Conservation (phyloP, 2,329 filamentous ascomycete genomes). For the Penicillium brevicompactum region DNA sequence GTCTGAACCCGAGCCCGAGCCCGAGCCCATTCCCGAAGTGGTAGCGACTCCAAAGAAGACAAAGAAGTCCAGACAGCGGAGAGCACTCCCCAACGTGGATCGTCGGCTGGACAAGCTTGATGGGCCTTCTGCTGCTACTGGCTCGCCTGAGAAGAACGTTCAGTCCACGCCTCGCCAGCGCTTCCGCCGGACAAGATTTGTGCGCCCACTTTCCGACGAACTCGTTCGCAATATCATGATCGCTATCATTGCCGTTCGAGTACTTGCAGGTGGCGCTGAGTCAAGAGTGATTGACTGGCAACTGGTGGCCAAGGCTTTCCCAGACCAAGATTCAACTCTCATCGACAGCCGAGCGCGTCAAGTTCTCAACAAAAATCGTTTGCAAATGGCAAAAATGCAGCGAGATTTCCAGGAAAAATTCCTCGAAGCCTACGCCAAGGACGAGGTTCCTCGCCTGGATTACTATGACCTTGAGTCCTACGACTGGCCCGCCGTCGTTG, state of each 20-base stretch:
- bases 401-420: slow-evolving; percentile 50
- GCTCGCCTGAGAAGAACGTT: slow-evolving; percentile 9
- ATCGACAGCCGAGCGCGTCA: slow-evolving; percentile 41
- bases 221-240: slow-evolving; percentile 41
- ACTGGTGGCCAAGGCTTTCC: slow-evolving; percentile 46
- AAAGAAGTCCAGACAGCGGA: slow-evolving; percentile 1
- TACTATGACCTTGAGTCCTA: slow-evolving; percentile 47
- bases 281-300: slow-evolving; percentile 48
- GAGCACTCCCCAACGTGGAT: slow-evolving; percentile 5
- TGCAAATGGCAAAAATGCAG: slow-evolving; percentile 48
- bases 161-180: slow-evolving; percentile 17
- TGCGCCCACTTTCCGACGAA: slow-evolving; percentile 27
- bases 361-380: slow-evolving; percentile 40
- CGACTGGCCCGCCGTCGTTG: slow-evolving; percentile 49
- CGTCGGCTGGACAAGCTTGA: slow-evolving; percentile 32
- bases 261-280: slow-evolving; percentile 48
- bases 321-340: slow-evolving; percentile 39
- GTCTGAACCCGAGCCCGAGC: no score
- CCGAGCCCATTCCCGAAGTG: no score
- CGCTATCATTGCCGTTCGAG: slow-evolving; percentile 48
- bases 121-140: slow-evolving; percentile 13
- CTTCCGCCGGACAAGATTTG: slow-evolving; percentile 26
- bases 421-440: slow-evolving; percentile 47
- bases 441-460: slow-evolving; percentile 47
- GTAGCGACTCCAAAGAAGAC: neutral